Evolutionary conservation across 2,329 filamentous ascomycete genomes (phyloP), one percentile per base, ranked within the genome.

Genomic region (Boeremia exigua): DNA sequence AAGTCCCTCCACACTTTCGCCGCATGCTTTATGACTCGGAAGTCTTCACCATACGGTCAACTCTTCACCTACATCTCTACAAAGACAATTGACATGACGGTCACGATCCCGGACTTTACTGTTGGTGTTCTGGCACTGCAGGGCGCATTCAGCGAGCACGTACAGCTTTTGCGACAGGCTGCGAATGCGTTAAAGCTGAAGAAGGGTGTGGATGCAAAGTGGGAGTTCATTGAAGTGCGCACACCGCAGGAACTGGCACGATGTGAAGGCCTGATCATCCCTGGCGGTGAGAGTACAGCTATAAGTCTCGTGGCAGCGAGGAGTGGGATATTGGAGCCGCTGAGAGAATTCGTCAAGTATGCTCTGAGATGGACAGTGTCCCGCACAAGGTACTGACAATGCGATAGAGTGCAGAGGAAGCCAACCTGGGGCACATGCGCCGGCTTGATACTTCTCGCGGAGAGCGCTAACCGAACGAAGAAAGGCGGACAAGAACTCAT

Each of bases 401-500:
- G 36, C 29, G 29, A 36, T 61, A 94, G 91, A 70, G 80, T 90
- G 36, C 80, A 86, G 48, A 86, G 89, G 63, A 92, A 90, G 66
- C 93, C 93, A 10, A 91, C 90, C 23, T 99, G 94, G 94, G 95
- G 95, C 53, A 98, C 95, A 17, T 99, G 95, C 75, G 95, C 95
- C 11, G 95, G 95, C 9, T 84, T 98, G 54, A 97, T 99, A 65
- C 80, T 98, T 44, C 87, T 99, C 45, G 89, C 92, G 2, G 90
- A 96, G 69, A 87, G 89, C 55, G 94, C 92, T 45, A 96, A 94
- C 74, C 86, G 88, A 59, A 92, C 91, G 33, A 98, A 97, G 74
- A 88, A 90, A 68, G 92, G 92, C 38, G 94, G 94, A 0, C 95
- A 98, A 75, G 92, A 96, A 56, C 83, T 98, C 49, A 92, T 99